Evolutionary conservation across 805 yeast genomes (phyloP).

Genomic region (Millerozyma acaciae): DNA sequence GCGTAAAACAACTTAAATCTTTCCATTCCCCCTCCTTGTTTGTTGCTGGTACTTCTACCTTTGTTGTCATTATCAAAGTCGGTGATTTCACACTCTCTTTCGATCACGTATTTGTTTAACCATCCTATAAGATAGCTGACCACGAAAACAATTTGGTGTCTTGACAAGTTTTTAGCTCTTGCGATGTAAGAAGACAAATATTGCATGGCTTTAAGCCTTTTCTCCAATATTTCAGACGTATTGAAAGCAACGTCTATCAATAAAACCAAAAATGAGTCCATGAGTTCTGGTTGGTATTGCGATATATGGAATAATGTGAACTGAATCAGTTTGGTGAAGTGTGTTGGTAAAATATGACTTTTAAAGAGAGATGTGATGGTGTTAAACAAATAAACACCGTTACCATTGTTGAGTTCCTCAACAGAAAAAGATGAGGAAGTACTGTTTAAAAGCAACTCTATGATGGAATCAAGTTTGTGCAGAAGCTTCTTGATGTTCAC

Average conservation of each 20-base stretch:
- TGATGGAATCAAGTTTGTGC: slow-evolving; percentile 66
- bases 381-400: slow-evolving; percentile 65
- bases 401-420: slow-evolving; percentile 53
- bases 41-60: slow-evolving; percentile 7
- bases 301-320: slow-evolving; percentile 76
- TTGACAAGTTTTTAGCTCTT: slow-evolving; percentile 69
- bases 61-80: slow-evolving; percentile 23
- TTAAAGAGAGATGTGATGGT: slow-evolving; percentile 74
- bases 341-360: slow-evolving; percentile 84
- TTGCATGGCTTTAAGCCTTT: slow-evolving; percentile 85
- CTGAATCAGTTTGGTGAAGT: slow-evolving; percentile 84
- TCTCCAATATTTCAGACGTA: slow-evolving; percentile 62
- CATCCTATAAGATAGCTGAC: slow-evolving; percentile 79
- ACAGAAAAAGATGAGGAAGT: slow-evolving; percentile 48
- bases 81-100: slow-evolving; percentile 79
- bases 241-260: slow-evolving; percentile 81
- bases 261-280: slow-evolving; percentile 79
- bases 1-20: slow-evolving; percentile 86
- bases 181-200: slow-evolving; percentile 88
- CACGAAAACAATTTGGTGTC: slow-evolving; percentile 74
- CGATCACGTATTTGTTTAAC: slow-evolving; percentile 76
- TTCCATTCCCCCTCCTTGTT: slow-evolving; percentile 69
- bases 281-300: slow-evolving; percentile 75
- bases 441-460: slow-evolving; percentile 52
- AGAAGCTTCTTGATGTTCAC: slow-evolving; percentile 52